Base-by-base conservation (phyloP, 169 alveolate species). In the Plasmodium reichenowi region DNA sequence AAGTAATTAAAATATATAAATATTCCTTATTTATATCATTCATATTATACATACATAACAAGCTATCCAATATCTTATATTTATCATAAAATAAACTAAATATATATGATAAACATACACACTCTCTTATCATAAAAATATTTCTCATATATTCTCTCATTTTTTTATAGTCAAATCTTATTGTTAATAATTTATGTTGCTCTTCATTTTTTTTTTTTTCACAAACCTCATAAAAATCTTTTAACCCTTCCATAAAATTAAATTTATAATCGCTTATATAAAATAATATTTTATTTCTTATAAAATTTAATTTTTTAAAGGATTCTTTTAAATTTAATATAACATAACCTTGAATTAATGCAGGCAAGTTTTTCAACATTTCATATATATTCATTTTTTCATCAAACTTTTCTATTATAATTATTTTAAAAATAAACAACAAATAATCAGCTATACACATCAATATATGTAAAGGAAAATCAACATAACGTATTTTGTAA, bases 281-380 rank as follows among this genome's bases (percentile, higher is more conserved):
- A 86, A 86, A 86, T 38, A 86, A 52, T 10, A 86, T 59, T 86
- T 71, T 70, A 72, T 72, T 86, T 86, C 54, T 70, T 47, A 86
- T 72, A 15, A 86, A 59, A 72, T 86, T 86, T 70, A 86, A 72
- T 66, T 64, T 86, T 86, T 72, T 86, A 20, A 29, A 32, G 10
- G 68, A 22, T 47, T 29, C 92, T 56, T 66, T 70, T 64, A 86
- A 62, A 71, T 86, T 86, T 58, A 86, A 66, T 52, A 58, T 45
- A 20, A 86, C 76, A 64, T 86, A 86, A 15, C 92, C 92, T 48
- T 86, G 92, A 45, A 72, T 63, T n/a, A 86, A 71, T 43, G 72
- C 47, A 4, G 92, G 85, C 8, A 71, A 86, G 17, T 45, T 22
- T 86, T 67, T 86, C 38, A 86, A 47, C 20, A 86, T 26, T 10